Conservation (phyloP, 1,139 yeast genomes). For the Chernovozyma aurita region DNA sequence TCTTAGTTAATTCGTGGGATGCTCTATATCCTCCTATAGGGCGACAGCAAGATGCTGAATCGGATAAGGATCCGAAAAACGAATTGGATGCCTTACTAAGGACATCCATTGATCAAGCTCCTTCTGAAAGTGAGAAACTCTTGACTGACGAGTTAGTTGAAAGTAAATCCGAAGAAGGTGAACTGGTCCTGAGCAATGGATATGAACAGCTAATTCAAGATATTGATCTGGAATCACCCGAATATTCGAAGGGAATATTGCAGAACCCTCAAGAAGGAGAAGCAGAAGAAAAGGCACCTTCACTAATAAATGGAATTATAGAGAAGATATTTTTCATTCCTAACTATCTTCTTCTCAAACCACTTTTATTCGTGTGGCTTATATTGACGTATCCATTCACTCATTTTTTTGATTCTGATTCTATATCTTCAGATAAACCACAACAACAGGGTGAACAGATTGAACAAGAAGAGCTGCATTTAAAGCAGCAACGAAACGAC, state of each 20-base stretch:
- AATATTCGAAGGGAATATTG: too few species aligned
- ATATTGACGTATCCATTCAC: conserved; percentile 47
- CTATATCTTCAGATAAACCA: too few species aligned
- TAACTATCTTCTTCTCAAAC: conserved; percentile 38
- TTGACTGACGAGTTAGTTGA: too few species aligned
- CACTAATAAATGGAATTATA: too few species aligned
- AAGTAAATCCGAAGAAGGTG: conserved; percentile 8
- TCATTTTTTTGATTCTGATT: conserved; percentile 21
- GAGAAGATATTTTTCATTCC: conserved; percentile 36
- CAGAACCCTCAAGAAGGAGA: too few species aligned
- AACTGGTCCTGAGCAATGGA: too few species aligned
- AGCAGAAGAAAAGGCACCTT: too few species aligned
- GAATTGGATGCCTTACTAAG: conserved; percentile 6
- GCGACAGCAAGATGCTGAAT: conserved; percentile 3
- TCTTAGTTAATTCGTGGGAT: conserved; percentile 35
- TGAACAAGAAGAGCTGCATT: too few species aligned
- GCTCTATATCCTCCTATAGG: conserved; percentile 21
- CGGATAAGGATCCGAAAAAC: neutral
- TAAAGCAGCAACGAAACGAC: neutral
- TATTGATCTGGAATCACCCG: too few species aligned
- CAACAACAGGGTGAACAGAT: too few species aligned
- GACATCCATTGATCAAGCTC: conserved; percentile 9
- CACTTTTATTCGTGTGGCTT: conserved; percentile 39
- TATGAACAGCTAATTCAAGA: too few species aligned
- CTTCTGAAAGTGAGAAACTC: conserved; percentile 1